Evolutionary conservation across 1,139 yeast genomes (phyloP).

Genomic region (Pichia inconspicua): DNA sequence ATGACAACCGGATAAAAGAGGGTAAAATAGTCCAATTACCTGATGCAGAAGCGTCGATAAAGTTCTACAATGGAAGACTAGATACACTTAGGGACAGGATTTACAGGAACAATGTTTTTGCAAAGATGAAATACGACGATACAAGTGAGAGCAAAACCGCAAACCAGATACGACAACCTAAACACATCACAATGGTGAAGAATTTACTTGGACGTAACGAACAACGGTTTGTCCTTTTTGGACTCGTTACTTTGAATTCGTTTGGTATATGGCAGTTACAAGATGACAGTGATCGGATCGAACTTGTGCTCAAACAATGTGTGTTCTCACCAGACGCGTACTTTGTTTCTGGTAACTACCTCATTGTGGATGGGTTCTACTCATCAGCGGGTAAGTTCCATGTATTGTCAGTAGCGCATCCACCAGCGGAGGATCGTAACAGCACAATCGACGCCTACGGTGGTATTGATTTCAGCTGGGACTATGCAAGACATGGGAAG

Average conservation of each 20-base stretch:
- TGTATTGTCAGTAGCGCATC: constrained; percentile 75
- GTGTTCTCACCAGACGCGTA: constrained; percentile 60
- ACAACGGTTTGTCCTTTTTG: constrained; percentile 66
- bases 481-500: constrained; percentile 38
- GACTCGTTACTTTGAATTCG: constrained; percentile 56
- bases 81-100: constrained; percentile 60
- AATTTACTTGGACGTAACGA: constrained; percentile 83
- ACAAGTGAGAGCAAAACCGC: constrained; percentile 31
- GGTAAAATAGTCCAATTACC: constrained; percentile 17
- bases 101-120: constrained; percentile 70
- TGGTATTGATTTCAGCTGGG: constrained; percentile 69
- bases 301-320: constrained; percentile 59
- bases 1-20: neutral
- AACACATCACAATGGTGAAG: constrained; percentile 67
- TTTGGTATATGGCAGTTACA: constrained; percentile 70
- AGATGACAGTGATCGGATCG: constrained; percentile 75
- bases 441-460: constrained; percentile 65
- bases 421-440: constrained; percentile 76
- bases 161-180: constrained; percentile 25
- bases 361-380: constrained; percentile 80
- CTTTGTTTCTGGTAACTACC: constrained; percentile 72
- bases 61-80: constrained; percentile 44
- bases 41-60: constrained; percentile 23
- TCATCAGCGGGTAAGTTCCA: constrained; percentile 64
- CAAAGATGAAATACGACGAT: constrained; percentile 37